phyloP scores from a whole-genome alignment of 345 rosid species.

The Psidium friedrichsthalianum region DNA sequence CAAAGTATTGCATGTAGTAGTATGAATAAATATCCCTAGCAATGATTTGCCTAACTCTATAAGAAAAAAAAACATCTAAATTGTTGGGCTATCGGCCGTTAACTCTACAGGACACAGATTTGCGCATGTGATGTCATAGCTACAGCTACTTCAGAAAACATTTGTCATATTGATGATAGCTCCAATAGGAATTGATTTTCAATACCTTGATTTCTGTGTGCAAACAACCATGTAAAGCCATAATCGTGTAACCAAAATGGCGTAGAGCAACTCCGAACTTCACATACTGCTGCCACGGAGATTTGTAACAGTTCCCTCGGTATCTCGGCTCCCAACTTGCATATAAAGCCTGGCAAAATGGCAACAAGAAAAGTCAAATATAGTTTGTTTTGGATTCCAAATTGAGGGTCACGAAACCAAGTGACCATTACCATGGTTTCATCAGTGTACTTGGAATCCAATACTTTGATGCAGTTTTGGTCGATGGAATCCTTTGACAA shows the following conservation, averaged over 20 bases:
- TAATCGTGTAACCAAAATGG: conserved; percentile 58
- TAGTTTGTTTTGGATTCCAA: background rate
- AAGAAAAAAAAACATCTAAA: background rate
- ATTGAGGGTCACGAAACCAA: background rate
- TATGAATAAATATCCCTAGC: background rate
- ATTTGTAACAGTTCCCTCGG: conserved; percentile 30
- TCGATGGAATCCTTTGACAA: conserved; percentile 40
- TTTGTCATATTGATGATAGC: background rate
- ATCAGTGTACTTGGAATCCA: conserved; percentile 62
- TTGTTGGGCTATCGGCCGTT: background rate
- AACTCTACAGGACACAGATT: background rate
- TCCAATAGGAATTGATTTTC: background rate
- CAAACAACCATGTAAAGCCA: conserved; percentile 47
- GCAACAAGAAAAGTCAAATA: background rate
- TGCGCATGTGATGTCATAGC: background rate
- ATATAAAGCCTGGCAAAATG: conserved; percentile 37
- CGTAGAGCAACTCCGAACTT: conserved; percentile 73
- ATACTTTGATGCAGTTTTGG: conserved; percentile 47
- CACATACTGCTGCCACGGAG: conserved; percentile 64
- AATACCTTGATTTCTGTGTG: conserved; percentile 71
- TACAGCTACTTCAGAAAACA: background rate
- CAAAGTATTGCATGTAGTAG: background rate
- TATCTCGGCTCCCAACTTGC: conserved; percentile 85
- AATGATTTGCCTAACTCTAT: background rate
- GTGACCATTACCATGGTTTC: conserved; percentile 42